These are phyloP conservation scores for Fusarium oxysporum DNA, from an alignment of 2,329 filamentous ascomycete species.

Conservation along the genomic window DNA sequence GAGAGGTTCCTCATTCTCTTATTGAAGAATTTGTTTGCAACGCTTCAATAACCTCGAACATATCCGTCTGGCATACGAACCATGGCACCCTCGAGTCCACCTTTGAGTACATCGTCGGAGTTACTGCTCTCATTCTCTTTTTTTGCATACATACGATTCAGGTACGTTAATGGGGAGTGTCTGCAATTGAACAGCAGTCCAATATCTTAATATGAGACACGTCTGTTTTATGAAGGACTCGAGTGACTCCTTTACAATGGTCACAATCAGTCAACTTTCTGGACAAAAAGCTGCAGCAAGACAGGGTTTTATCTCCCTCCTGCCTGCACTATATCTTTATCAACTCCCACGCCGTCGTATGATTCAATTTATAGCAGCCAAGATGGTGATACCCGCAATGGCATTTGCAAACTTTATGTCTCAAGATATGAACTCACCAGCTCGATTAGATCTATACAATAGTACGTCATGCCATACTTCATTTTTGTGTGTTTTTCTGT, in stretches of 20 bases:
- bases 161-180: neutral
- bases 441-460: neutral
- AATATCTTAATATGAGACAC: neutral
- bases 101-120: neutral
- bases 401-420: neutral
- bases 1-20: neutral
- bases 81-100: neutral
- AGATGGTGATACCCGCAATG: neutral
- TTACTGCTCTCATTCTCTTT: neutral
- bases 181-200: neutral
- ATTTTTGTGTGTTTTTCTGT: neutral
- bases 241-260: neutral
- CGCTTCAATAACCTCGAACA: neutral
- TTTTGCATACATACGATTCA: neutral
- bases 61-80: neutral
- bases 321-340: neutral
- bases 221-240: neutral
- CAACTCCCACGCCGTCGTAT: neutral
- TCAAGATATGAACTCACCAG: neutral
- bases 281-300: neutral
- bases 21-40: neutral
- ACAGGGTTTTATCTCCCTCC: neutral
- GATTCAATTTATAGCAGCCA: neutral
- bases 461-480: neutral
- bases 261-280: neutral